Evolutionary conservation across 768 basidiomycete species (phyloP), one percentile per base, ranked within the genome.

Genomic region (Russula virescens): DNA sequence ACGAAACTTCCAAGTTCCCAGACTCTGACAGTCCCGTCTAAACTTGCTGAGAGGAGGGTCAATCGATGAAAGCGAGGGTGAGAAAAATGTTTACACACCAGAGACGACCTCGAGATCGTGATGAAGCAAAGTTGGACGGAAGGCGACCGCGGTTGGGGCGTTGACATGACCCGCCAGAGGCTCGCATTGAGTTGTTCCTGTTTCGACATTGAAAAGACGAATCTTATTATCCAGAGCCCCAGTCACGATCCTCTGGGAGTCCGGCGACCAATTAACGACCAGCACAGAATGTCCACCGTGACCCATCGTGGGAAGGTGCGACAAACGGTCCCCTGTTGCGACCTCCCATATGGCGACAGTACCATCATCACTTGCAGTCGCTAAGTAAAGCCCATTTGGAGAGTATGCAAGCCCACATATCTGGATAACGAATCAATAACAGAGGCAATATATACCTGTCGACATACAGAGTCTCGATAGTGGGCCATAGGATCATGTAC

Each of bases 301-400:
- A 13, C 50, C 55, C n/a, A n/a, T n/a, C 1, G 48, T 48, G 18
- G 58, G 42, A 25, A 10, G 21, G 3, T 54, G 23, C 8, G 74
- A 71, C 16, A 81, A 61, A 61, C 77, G 78, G 65, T 80, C 78
- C 0, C 81, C 80, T 2, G 75, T 75, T 40, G 67, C 62, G 6
- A 75, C 70, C 65, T 83, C 79, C 81, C 81, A 83, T 26, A 83
- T 63, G 52, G 73, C 74, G 62, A 81, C 78, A 23, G 73, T 71
- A 71, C 79, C 79, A 69, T 83, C 81, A 28, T 80, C 69, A 26
- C 78, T 78, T 0, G 78, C 80, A 0, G 80, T 80, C 5, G 76
- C 80, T 8, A 78, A 46, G 25, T 58, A 56, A 18, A 19, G 45
- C 14, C 66, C 66, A 47, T 68, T 55, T 3, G 65, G 61, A 25